Percentiles rank a stretch among this genome's conserved stretches.
phyloP scores from a whole-genome alignment of 768 basidiomycete species.

The Mycena floridula region DNA sequence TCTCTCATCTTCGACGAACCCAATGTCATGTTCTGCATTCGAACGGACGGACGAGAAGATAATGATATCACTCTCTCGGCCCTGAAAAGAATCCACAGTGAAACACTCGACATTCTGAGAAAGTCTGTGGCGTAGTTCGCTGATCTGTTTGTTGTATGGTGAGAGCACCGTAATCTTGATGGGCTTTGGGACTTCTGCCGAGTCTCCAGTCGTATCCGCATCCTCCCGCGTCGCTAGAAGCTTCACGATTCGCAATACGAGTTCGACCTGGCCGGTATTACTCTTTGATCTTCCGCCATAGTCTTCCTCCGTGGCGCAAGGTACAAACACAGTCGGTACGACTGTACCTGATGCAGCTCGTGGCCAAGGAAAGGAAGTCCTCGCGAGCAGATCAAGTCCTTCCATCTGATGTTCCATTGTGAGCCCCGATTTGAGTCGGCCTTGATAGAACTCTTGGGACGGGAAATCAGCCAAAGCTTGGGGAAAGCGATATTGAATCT shows the following conservation, averaged over 20 bases:
- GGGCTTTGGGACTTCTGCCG: conserved; percentile 3
- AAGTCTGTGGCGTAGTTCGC: conserved; percentile 34
- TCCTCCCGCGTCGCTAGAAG: conserved; percentile 28
- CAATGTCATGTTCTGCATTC: conserved; percentile 54
- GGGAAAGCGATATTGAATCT: conserved; percentile 64
- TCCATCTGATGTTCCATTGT: conserved; percentile 21
- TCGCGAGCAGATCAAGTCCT: conserved; percentile 28
- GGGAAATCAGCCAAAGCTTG: conserved; percentile 53
- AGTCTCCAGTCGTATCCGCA: conserved; percentile 10
- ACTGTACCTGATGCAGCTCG: conserved; percentile 17
- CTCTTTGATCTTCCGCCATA: conserved; percentile 54
- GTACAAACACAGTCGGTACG: conserved; percentile 52
- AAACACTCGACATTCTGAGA: conserved; percentile 28
- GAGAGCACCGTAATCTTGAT: conserved; percentile 46
- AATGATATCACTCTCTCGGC: conserved; percentile 61
- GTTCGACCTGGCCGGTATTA: conserved; percentile 51
- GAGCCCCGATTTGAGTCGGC: conserved; percentile 41
- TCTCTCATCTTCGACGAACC: conserved; percentile 57
- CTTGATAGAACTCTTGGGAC: conserved; percentile 58
- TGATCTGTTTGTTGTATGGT: conserved; percentile 55
- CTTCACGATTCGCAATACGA: conserved; percentile 41
- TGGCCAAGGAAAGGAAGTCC: conserved; percentile 57
- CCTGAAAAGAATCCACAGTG: conserved; percentile 63
- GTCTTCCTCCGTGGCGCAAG: conserved; percentile 53
- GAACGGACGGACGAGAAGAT: conserved; percentile 61